A percentile compares a stretch with the other conserved stretches of the same genome.
These are phyloP conservation scores for Panicum miliaceum DNA, from an alignment of 176 grass and related monocot species.

Conservation along the genomic window DNA sequence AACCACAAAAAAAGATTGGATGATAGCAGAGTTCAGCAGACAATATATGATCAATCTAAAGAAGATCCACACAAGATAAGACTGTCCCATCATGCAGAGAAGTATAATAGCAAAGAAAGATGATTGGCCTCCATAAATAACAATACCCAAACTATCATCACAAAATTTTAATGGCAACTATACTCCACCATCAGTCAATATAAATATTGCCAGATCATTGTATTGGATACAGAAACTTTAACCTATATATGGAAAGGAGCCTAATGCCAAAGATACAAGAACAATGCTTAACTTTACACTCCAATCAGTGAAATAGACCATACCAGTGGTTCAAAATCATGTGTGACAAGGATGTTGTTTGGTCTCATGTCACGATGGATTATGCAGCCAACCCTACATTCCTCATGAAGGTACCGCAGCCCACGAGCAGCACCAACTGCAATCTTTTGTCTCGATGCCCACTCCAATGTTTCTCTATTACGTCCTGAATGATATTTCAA, in stretches of 20 bases:
- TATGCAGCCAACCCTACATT: conserved; percentile 99
- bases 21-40: not conserved
- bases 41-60: conserved; percentile 1
- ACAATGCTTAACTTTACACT: not conserved
- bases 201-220: conserved; percentile 19
- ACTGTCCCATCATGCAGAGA: conserved; percentile 3
- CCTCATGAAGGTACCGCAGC: conserved; percentile 93
- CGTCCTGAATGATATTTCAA: conserved; percentile 62
- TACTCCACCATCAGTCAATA: conserved; percentile 12
- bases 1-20: conserved; percentile 37
- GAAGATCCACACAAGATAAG: not conserved
- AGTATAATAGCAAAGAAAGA: not conserved
- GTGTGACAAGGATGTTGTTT: conserved; percentile 98
- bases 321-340: conserved; percentile 99
- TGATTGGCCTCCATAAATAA: not conserved
- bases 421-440: conserved; percentile 97
- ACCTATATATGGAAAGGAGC: not conserved
- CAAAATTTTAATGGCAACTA: conserved; percentile 30
- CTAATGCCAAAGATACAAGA: not conserved
- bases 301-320: conserved; percentile 12
- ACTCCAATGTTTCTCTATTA: conserved; percentile 79
- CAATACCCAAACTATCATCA: not conserved
- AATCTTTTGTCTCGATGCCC: conserved; percentile 95
- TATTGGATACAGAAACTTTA: conserved; percentile 18
- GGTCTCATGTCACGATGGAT: conserved; percentile 98